Evolutionary conservation across 805 yeast species (phyloP).

Genomic region (Saturnispora diversa): DNA sequence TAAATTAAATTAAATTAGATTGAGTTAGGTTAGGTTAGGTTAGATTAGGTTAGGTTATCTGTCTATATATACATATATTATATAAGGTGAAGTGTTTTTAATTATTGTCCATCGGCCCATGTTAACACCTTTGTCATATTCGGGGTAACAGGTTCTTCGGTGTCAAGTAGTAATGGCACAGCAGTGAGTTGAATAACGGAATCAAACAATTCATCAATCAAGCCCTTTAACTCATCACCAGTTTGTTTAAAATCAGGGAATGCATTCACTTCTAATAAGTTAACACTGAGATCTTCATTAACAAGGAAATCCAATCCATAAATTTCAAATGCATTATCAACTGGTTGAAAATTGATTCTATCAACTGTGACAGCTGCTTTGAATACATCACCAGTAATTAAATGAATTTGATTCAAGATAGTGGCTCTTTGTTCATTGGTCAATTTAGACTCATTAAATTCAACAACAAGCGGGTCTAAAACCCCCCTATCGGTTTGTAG

Average conservation of each 20-base stretch:
- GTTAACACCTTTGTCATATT: slow-evolving; percentile 14
- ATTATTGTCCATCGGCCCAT: slow-evolving; percentile 4
- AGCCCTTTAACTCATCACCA: slow-evolving; percentile 59
- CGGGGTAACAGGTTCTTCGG: slow-evolving; percentile 1
- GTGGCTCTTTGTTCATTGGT: slow-evolving; percentile 28
- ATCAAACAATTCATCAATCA: slow-evolving; percentile 62
- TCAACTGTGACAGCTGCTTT: slow-evolving; percentile 76
- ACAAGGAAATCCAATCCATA: slow-evolving; percentile 88
- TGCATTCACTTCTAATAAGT: slow-evolving; percentile 77
- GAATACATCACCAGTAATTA: slow-evolving; percentile 61
- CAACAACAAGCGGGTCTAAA: slow-evolving; percentile 40
- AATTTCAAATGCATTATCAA: slow-evolving; percentile 74
- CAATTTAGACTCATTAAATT: slow-evolving; percentile 48
- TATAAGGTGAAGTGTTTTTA: no score
- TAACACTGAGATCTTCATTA: slow-evolving; percentile 44
- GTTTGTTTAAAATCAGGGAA: slow-evolving; percentile 97
- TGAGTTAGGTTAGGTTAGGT: no score
- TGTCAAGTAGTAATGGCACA: slow-evolving; percentile 4
- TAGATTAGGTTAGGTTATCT: no score
- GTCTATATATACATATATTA: no score
- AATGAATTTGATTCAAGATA: slow-evolving; percentile 50
- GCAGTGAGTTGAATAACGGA: slow-evolving; percentile 15
- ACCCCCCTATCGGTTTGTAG: slow-evolving; percentile 42
- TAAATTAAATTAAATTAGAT: no score
- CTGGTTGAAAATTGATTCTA: slow-evolving; percentile 74